These are phyloP conservation scores for Inosperma sp. DNA, from an alignment of 768 basidiomycete genomes.

Conservation along the genomic window DNA sequence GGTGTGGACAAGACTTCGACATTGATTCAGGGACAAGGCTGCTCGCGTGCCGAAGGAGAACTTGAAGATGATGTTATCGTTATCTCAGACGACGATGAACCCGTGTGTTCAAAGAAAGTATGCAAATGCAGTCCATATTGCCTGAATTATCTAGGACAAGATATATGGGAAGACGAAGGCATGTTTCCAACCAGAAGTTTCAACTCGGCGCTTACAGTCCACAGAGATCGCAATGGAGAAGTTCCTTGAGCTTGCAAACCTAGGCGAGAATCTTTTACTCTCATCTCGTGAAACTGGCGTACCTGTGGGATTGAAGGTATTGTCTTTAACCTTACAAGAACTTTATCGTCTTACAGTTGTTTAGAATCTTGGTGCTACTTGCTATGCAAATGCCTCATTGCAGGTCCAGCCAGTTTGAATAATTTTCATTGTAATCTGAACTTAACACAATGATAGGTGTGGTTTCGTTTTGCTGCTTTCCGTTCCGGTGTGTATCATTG, in stretches of 20 bases:
- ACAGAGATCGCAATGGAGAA: constrained; percentile 42
- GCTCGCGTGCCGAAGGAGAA: constrained; percentile 6
- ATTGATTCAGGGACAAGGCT: not conserved
- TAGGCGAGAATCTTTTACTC: constrained; percentile 53
- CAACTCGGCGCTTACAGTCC: not conserved
- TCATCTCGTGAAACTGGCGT: constrained; percentile 45
- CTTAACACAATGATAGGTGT: constrained; percentile 53
- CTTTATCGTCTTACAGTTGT: not conserved
- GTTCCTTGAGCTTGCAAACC: constrained; percentile 48
- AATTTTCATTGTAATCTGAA: not conserved
- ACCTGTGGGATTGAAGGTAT: constrained; percentile 77
- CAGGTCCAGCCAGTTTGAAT: constrained; percentile 49
- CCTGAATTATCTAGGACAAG: constrained; percentile 82
- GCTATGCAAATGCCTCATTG: constrained; percentile 93
- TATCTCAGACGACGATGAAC: constrained; percentile 62
- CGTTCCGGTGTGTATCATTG: constrained; percentile 80
- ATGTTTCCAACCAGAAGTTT: constrained; percentile 2
- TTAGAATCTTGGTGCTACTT: constrained; percentile 94
- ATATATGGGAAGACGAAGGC: constrained; percentile 77
- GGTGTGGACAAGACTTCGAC: constrained; percentile 13
- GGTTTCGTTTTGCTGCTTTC: constrained; percentile 85
- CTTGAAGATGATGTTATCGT: constrained; percentile 13
- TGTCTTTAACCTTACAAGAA: constrained; percentile 8
- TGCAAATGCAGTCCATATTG: constrained; percentile 83
- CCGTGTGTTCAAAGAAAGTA: constrained; percentile 49